Evolutionary conservation across 192 early-diverging fungal species (phyloP), one percentile per base, ranked within the genome.

Genomic region (Coemansia umbellata): DNA sequence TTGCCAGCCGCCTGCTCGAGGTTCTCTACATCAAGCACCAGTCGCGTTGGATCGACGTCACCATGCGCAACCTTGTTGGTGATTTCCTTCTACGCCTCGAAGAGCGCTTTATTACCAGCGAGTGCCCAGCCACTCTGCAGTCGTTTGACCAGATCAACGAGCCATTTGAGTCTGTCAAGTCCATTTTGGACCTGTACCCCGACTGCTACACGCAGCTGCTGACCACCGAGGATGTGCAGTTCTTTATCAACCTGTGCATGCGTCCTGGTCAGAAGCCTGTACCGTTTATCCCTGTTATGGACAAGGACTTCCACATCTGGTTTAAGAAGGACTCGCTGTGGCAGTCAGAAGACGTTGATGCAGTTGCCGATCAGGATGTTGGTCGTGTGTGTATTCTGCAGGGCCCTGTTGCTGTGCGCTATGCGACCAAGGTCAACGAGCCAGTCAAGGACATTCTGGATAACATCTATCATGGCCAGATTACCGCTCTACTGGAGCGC

Each of bases 241-340:
- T 55, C 64, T 74, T 74, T 27, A 55, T 74, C 42, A 62, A 58
- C 51, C 47, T 69, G 37, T 68, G 73, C 58, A 55, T 61, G 58
- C 69, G 62, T 5, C 58, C 53, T n/a, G 69, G 69, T 19, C 86
- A 90, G 66, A 96, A 94, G 80, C 94, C 94, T n/a, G 90, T 91
- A 27, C 88, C 94, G 23, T 96, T 92, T 69, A 91, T 96, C 41
- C 91, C 92, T 11, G 81, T 91, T 22, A 78, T 96, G 47, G 92
- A 94, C 71, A 91, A 92, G 69, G 88, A 90, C 71, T 94, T 96
- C 78, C 91, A 96, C 67, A 84, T 92, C 57, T 96, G 93, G 93
- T 92, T 94, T 82, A 96, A 96, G 84, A 96, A 96, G 87, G 93
- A 96, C 73, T 92, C 90, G 24, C 78, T 96, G 36, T 96, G 93